phyloP scores from a whole-genome alignment of 441 rosid genomes.

The Populus hybrid region DNA sequence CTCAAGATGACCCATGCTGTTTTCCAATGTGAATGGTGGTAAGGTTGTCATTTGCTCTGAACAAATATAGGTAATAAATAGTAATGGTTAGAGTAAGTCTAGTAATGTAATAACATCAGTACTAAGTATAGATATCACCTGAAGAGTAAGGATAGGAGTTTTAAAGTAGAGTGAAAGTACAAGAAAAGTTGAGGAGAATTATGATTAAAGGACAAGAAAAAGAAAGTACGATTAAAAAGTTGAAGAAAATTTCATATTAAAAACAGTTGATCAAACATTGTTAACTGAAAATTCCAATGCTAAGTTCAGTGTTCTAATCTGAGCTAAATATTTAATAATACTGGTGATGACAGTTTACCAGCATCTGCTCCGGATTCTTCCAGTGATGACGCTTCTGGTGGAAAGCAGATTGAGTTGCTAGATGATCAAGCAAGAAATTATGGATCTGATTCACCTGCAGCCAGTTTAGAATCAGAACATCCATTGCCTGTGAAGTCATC shows the following conservation, averaged over 20 bases:
- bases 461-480: conserved; percentile 52
- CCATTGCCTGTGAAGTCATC: conserved; percentile 55
- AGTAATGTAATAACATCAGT: too few species aligned
- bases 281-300: neutral
- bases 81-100: neutral
- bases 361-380: conserved; percentile 44
- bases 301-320: neutral
- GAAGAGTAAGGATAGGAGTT: neutral
- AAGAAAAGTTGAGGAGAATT: too few species aligned
- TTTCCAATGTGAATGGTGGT: neutral
- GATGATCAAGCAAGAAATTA: conserved; percentile 59
- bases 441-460: conserved; percentile 57
- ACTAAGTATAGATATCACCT: too few species aligned
- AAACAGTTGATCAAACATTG: neutral
- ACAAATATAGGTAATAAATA: neutral
- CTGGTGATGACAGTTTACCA: conserved; percentile 47
- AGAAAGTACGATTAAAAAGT: neutral
- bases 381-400: conserved; percentile 39
- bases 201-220: neutral
- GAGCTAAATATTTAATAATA: neutral
- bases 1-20: neutral
- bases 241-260: neutral
- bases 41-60: neutral
- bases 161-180: neutral
- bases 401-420: conserved; percentile 43